Evolutionary conservation across 1,284 basidiomycete genomes (phyloP).

Genomic region (Heterobasidion irregulare): DNA sequence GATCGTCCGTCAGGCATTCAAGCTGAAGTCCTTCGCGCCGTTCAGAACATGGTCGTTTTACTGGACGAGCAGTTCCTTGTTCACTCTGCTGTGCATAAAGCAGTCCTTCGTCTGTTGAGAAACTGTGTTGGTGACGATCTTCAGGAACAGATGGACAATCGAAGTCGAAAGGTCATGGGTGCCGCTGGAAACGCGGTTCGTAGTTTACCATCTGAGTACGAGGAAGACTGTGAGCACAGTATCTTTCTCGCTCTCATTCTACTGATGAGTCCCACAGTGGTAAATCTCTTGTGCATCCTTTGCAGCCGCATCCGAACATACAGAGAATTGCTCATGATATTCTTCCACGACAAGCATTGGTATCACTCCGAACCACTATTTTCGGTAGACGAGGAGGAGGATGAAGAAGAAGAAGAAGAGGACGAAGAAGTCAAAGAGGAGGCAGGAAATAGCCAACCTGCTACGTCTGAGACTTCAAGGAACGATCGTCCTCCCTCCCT

Average conservation of each 20-base stretch:
- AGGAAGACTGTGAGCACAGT: constrained; percentile 65
- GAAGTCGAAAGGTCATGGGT: constrained; percentile 61
- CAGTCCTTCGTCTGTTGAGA: constrained; percentile 79
- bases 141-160: constrained; percentile 75
- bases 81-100: constrained; percentile 85
- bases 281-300: constrained; percentile 84
- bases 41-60: constrained; percentile 83
- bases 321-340: constrained; percentile 88
- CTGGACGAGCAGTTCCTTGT: constrained; percentile 89
- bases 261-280: constrained; percentile 42
- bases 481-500: constrained; percentile 36
- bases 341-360: constrained; percentile 91
- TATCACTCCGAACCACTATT: constrained; percentile 64
- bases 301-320: constrained; percentile 87
- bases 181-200: constrained; percentile 67
- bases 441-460: constrained; percentile 15
- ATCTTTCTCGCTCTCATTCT: neutral
- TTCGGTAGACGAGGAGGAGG: constrained; percentile 62
- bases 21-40: constrained; percentile 74
- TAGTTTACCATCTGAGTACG: constrained; percentile 73
- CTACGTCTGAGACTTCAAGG: constrained; percentile 8
- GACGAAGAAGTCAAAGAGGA: constrained; percentile 30
- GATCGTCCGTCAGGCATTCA: constrained; percentile 84
- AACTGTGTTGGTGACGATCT: constrained; percentile 88
- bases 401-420: constrained; percentile 42